Evolutionary conservation across 805 yeast genomes (phyloP), one percentile per base, ranked within the genome.

Genomic region (Ogataea populi-albae): DNA sequence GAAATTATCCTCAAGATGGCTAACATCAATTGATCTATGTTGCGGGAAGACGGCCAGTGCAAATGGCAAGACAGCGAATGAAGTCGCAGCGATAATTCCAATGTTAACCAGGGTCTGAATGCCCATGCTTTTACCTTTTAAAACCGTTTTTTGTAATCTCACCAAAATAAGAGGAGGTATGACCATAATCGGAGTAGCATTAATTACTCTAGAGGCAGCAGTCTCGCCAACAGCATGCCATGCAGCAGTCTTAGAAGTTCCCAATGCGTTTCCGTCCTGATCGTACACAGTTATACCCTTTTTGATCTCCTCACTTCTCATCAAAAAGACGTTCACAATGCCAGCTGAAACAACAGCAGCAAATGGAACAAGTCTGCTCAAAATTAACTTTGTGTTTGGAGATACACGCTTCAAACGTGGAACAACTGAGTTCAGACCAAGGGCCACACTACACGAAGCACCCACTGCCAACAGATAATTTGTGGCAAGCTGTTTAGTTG

Each of bases 301-400:
- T 50, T 78, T 79, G 55, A 93, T 80, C 64, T 93, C 99, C 61
- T 89, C 94, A 38, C 91, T 78, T 66, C 99, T 79, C 98, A 93
- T 93, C 41, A 94, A 72, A 54, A 86, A 87, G n/a, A 93, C 96
- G 50, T 93, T 93, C 25, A 88, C 95, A 22, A 93, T 71, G 57
- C 98, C 98, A 1, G 99, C 99, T 34, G 93, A 80, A 1, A 89
- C 97, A 23, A 93, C 99, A 2, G 99, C 99, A 0, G 98, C 98
- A 66, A 93, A 93, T 5, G 99, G 99, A 9, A 93, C 95, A 38
- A 93, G 70, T 48, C 99, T 80, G 26, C 89, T 81, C 37, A 93
- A 63, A 20, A 89, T 70, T 49, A 81, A 64, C 54, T 70, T 79
- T 2, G 97, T 77, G 40, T 68, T 67, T 2, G 95, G 79, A n/a